phyloP scores from a whole-genome alignment of 2,329 filamentous ascomycete genomes.

The Sclerotinia trifoliorum region DNA sequence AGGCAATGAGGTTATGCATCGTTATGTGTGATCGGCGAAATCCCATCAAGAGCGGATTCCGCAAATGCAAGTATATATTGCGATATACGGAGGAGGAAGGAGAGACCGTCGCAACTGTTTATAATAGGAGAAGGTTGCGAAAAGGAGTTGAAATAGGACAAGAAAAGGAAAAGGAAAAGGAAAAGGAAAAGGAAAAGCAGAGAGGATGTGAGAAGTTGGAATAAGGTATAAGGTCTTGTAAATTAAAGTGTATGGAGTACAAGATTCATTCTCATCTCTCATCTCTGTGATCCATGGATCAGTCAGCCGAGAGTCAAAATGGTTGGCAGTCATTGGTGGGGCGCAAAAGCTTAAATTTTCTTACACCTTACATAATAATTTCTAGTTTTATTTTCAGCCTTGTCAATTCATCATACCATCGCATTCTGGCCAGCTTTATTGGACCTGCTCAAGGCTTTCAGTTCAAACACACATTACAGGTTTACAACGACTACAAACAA shows the following conservation, averaged over 20 bases:
- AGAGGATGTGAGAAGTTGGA: not conserved
- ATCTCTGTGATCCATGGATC: not conserved
- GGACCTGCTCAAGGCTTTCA: not conserved
- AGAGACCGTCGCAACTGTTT: not conserved
- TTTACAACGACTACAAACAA: not conserved
- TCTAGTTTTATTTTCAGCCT: slow-evolving; percentile 5
- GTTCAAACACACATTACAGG: not conserved
- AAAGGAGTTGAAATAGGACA: too few species aligned
- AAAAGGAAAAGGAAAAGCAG: not conserved
- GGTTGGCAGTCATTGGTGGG: not conserved
- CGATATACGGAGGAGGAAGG: not conserved
- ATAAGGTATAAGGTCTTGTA: not conserved
- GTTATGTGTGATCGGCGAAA: not conserved
- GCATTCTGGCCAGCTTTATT: not conserved
- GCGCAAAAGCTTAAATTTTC: not conserved
- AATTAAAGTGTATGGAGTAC: not conserved
- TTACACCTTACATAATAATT: slow-evolving; percentile 3
- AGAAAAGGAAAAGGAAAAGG: not conserved
- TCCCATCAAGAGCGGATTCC: not conserved
- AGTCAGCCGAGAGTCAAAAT: not conserved
- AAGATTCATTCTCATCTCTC: not conserved
- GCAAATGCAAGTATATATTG: not conserved
- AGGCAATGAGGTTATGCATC: not conserved
- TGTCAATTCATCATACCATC: not conserved
- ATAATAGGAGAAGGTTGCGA: not conserved